A percentile compares a stretch with the other conserved stretches of the same genome.
Conservation (phyloP, 2,329 filamentous ascomycete species). For the Pseudofabraea citricarpa region DNA sequence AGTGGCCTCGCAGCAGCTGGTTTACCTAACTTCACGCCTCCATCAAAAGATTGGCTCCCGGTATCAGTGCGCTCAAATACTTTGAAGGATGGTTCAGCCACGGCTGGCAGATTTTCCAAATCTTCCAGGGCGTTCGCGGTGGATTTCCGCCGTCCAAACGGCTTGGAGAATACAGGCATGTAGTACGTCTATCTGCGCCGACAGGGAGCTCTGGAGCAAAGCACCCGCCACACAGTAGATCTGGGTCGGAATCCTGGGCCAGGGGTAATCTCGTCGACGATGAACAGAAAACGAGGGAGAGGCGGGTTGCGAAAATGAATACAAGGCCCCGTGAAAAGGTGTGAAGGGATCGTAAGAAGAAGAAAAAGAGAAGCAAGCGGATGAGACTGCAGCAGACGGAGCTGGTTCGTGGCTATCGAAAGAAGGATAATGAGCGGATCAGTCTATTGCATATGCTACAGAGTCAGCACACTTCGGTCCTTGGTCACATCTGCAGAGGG, state of each 20-base stretch:
- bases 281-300: background rate
- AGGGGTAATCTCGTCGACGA: background rate
- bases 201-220: background rate
- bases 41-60: constrained; percentile 25
- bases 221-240: background rate
- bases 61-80: constrained; percentile 27
- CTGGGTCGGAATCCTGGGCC: background rate
- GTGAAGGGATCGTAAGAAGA: background rate
- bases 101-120: constrained; percentile 11
- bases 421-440: background rate
- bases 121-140: constrained; percentile 25
- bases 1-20: constrained; percentile 12
- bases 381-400: background rate
- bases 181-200: constrained; percentile 16
- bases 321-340: background rate
- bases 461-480: background rate
- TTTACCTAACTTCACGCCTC: constrained; percentile 23
- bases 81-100: constrained; percentile 25
- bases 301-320: background rate
- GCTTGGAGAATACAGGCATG: constrained; percentile 30
- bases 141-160: constrained; percentile 29
- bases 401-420: no score
- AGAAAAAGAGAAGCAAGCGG: background rate
- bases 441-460: background rate
- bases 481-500: no score